These are phyloP conservation scores for Acanthamoeba lenticulata DNA, from an alignment of 208 protist species.

Conservation along the genomic window DNA sequence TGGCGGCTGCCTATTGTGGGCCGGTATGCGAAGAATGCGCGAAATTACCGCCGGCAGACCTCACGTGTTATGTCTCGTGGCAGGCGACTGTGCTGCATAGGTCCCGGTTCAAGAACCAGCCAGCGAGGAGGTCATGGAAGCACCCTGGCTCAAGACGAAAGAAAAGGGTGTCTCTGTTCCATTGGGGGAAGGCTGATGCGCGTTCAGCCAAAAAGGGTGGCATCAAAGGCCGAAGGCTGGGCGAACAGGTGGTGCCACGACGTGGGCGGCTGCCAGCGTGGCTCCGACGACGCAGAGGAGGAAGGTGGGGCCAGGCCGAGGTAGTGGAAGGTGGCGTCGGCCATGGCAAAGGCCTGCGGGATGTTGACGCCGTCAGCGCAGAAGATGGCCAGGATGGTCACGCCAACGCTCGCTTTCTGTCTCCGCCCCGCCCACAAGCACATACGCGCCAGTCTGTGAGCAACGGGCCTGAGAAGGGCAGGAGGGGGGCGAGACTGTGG, in stretches of 20 bases:
- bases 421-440: too few relatives aligned
- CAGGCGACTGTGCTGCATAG: too few relatives aligned
- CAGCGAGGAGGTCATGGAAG: too few relatives aligned
- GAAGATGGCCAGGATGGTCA: conserved; percentile 8
- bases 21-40: too few relatives aligned
- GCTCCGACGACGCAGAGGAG: neutral
- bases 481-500: neutral
- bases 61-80: too few relatives aligned
- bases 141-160: too few relatives aligned
- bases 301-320: neutral
- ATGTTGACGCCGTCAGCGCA: conserved; percentile 27
- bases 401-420: neutral
- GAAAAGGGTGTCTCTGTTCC: too few relatives aligned
- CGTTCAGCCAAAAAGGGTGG: neutral
- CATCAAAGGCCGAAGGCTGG: neutral
- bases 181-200: too few relatives aligned
- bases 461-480: neutral
- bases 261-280: neutral
- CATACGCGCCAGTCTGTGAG: neutral
- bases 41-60: too few relatives aligned
- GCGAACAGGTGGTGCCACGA: conserved; percentile 20
- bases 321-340: conserved; percentile 13
- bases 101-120: too few relatives aligned
- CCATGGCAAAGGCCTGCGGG: neutral
- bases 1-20: too few relatives aligned